Evolutionary conservation across 306 rosid species (phyloP).

Genomic region (Lupinus albus): DNA sequence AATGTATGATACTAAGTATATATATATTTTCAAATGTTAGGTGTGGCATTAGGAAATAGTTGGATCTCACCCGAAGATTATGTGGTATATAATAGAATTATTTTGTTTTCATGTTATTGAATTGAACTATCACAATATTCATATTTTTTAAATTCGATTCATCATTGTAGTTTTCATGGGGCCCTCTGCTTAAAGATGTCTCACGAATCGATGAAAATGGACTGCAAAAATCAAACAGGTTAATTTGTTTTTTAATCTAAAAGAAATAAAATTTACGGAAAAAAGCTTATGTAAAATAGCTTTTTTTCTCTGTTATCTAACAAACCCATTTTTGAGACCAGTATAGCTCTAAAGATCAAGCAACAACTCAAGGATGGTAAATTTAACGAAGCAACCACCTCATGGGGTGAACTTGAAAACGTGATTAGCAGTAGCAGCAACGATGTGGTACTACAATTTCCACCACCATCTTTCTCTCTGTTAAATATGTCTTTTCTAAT

Average conservation of each 20-base stretch:
- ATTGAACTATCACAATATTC: slow-evolving; percentile 14
- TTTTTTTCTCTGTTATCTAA: slow-evolving; percentile 36
- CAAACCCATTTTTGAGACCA: slow-evolving; percentile 44
- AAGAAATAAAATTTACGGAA: neutral
- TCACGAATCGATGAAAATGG: slow-evolving; percentile 74
- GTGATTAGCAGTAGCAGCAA: slow-evolving; percentile 50
- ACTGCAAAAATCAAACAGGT: slow-evolving; percentile 64
- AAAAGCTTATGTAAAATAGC: neutral
- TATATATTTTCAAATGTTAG: slow-evolving; percentile 40
- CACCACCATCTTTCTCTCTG: neutral
- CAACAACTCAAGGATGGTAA: slow-evolving; percentile 60
- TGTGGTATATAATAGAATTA: slow-evolving; percentile 52
- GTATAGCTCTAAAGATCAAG: slow-evolving; percentile 67
- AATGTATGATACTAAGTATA: neutral
- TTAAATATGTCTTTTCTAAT: slow-evolving; percentile 4
- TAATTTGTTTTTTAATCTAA: slow-evolving; percentile 17
- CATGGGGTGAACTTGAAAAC: slow-evolving; percentile 66
- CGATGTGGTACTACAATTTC: slow-evolving; percentile 58
- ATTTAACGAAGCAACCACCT: slow-evolving; percentile 56
- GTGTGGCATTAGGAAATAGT: slow-evolving; percentile 89
- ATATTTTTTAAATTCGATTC: neutral
- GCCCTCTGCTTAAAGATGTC: slow-evolving; percentile 89
- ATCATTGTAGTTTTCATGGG: slow-evolving; percentile 77
- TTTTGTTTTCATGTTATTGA: neutral
- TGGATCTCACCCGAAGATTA: slow-evolving; percentile 99